Conservation (phyloP, 2,329 filamentous ascomycete genomes). For the Alternaria panax region DNA sequence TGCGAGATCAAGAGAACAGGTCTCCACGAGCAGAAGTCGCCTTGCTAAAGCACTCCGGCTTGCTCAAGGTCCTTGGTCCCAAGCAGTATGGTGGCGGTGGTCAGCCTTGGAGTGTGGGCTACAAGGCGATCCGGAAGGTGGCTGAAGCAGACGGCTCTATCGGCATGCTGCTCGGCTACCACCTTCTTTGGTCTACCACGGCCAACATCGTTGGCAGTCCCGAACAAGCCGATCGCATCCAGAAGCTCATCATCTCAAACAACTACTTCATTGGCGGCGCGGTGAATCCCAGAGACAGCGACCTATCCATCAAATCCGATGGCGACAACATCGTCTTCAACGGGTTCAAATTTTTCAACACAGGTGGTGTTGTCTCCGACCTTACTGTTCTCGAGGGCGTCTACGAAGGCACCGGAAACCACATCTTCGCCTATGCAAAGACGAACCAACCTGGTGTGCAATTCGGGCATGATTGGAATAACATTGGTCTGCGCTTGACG, state of each 20-base stretch:
- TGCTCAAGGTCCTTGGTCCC: constrained; percentile 61
- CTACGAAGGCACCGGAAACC: constrained; percentile 63
- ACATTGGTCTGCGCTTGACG: constrained; percentile 68
- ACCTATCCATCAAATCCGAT: constrained; percentile 63
- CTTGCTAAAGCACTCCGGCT: constrained; percentile 60
- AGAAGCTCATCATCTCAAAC: constrained; percentile 66
- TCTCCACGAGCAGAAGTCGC: constrained; percentile 60
- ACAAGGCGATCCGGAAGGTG: constrained; percentile 67
- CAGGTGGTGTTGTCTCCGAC: constrained; percentile 71
- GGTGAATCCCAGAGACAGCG: constrained; percentile 70
- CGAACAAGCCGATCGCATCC: constrained; percentile 65
- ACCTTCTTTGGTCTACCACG: constrained; percentile 69
- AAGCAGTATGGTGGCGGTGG: constrained; percentile 62
- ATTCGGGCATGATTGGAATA: constrained; percentile 69
- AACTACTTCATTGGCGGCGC: constrained; percentile 72
- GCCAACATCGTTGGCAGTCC: constrained; percentile 67
- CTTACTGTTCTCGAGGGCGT: constrained; percentile 71
- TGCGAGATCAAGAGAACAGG: constrained; percentile 61
- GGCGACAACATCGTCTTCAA: constrained; percentile 66
- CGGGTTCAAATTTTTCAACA: constrained; percentile 72
- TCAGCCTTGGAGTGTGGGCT: constrained; percentile 63
- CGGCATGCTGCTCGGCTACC: constrained; percentile 71
- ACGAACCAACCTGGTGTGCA: constrained; percentile 66
- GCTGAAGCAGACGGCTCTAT: constrained; percentile 69
- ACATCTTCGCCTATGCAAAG: constrained; percentile 68